Conservation (phyloP, 2,329 filamentous ascomycete genomes). For the Talaromyces sp. region DNA sequence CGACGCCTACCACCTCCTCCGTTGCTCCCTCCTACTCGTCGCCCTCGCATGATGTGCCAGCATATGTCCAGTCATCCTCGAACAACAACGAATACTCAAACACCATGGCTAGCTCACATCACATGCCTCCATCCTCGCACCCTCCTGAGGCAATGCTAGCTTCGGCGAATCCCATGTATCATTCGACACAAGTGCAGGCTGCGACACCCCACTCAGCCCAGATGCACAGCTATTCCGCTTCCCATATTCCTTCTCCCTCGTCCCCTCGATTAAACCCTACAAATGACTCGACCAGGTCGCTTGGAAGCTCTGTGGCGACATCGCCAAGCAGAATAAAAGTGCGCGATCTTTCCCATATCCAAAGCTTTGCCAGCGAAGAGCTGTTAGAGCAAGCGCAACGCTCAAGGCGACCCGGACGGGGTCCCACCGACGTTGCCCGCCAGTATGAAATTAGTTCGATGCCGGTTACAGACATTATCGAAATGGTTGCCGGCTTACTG, state of each 20-base stretch:
- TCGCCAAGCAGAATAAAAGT: conserved; percentile 67
- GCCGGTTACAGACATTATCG: conserved; percentile 95
- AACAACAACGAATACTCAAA: conserved; percentile 17
- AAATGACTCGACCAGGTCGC: conserved; percentile 38
- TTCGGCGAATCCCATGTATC: conserved; percentile 2
- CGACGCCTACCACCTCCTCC: conserved; percentile 29
- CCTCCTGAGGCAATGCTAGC: background rate
- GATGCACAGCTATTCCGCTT: conserved; percentile 2
- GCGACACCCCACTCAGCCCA: background rate
- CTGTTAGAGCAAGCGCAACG: conserved; percentile 53
- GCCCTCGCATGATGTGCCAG: conserved; percentile 28
- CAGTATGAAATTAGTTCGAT: conserved; percentile 95
- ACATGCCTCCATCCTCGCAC: conserved; percentile 1
- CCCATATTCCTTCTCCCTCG: conserved; percentile 31
- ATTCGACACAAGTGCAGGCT: conserved; percentile 1
- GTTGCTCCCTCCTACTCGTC: conserved; percentile 29
- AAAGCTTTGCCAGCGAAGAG: conserved; percentile 78
- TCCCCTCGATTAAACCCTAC: conserved; percentile 44
- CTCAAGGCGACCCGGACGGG: conserved; percentile 29
- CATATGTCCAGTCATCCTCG: conserved; percentile 27
- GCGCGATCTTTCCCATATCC: conserved; percentile 84
- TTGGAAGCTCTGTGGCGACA: conserved; percentile 36
- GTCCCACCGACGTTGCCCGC: conserved; percentile 44
- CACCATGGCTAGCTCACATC: conserved; percentile 5
- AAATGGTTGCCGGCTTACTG: conserved; percentile 94